These are phyloP conservation scores for Pulicaria dysenterica DNA, from an alignment of 129 eudicot genomes.

Conservation along the genomic window DNA sequence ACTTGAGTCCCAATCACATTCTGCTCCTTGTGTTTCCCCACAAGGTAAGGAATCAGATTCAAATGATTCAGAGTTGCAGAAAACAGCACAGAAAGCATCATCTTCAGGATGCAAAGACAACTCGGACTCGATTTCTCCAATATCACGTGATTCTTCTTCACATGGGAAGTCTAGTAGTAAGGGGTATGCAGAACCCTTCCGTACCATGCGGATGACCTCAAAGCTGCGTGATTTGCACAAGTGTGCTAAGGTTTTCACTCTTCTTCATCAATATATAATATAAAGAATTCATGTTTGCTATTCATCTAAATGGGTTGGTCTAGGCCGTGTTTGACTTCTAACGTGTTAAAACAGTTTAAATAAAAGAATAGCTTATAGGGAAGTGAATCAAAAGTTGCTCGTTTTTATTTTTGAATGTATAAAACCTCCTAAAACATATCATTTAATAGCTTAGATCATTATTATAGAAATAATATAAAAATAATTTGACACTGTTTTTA, in stretches of 20 bases:
- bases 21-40: constrained; percentile 55
- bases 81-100: constrained; percentile 43
- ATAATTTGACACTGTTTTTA: neutral
- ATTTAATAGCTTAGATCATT: neutral
- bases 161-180: constrained; percentile 64
- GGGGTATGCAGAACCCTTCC: constrained; percentile 64
- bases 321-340: neutral
- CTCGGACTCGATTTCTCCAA: constrained; percentile 64
- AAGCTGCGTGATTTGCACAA: constrained; percentile 94
- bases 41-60: constrained; percentile 51
- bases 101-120: constrained; percentile 60
- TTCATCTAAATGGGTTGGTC: neutral
- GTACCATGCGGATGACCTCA: constrained; percentile 69
- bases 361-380: too few relatives aligned
- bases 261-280: neutral
- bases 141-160: constrained; percentile 62
- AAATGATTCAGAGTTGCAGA: constrained; percentile 55
- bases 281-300: neutral
- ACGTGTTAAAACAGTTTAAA: neutral
- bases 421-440: too few relatives aligned
- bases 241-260: constrained; percentile 71
- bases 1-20: constrained; percentile 58
- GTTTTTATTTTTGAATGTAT: too few relatives aligned
- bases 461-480: too few relatives aligned
- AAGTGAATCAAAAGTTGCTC: too few relatives aligned